phyloP scores from a whole-genome alignment of 306 rosid species.

The Vigna mungo region DNA sequence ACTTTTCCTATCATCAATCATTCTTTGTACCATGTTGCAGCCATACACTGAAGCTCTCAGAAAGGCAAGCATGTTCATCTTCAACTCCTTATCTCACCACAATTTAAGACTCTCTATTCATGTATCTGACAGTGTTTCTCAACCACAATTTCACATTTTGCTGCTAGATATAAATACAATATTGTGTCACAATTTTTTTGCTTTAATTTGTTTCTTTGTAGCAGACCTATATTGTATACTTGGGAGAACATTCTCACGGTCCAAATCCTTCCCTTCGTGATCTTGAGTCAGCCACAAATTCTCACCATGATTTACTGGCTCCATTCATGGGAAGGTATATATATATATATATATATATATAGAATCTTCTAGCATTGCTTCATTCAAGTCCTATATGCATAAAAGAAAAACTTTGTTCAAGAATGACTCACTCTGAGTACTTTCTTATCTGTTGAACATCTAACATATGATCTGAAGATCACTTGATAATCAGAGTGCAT shows the following conservation, averaged over 20 bases:
- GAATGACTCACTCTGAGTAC: neutral
- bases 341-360: too few species aligned
- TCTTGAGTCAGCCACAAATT: slow-evolving; percentile 42
- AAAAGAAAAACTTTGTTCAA: neutral
- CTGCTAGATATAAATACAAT: neutral
- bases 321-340: slow-evolving; percentile 53
- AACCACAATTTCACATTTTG: neutral
- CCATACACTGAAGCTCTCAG: slow-evolving; percentile 37
- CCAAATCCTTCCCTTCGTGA: slow-evolving; percentile 45
- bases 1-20: slow-evolving; percentile 33
- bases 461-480: too few species aligned
- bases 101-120: neutral
- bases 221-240: slow-evolving; percentile 52
- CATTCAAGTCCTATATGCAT: neutral
- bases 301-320: slow-evolving; percentile 48
- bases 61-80: slow-evolving; percentile 37
- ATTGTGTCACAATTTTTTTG: neutral
- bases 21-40: slow-evolving; percentile 33
- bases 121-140: neutral
- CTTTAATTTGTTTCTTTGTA: neutral
- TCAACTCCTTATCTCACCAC: neutral
- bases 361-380: neutral
- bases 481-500: too few species aligned
- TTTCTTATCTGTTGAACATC: too few species aligned
- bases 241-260: slow-evolving; percentile 57